Evolutionary conservation across 192 early-diverging fungal genomes (phyloP), one percentile per base, ranked within the genome.

Genomic region (Phlyctochytrium planicorne): DNA sequence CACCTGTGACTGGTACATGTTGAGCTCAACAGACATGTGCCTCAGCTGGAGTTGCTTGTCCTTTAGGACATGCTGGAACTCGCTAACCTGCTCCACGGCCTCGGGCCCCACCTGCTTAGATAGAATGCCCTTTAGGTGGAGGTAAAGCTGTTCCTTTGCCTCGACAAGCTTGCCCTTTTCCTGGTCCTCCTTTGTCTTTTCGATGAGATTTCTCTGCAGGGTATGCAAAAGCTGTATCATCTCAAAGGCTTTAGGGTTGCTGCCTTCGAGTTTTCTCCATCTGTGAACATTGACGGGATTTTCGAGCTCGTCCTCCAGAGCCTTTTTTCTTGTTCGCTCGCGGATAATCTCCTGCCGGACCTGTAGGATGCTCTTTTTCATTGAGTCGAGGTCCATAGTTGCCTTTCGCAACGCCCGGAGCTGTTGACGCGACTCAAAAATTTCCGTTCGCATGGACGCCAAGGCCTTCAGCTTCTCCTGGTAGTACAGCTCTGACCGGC

Each of bases 201-300:
- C 64, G 52, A 88, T 88, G 52, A 86, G 72, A 61, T 84, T 83
- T 69, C 75, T 78, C 65, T 87, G 86, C 32, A 88, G 70, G 34
- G 79, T 75, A 52, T 87, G 86, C 23, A 83, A 73, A 10, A 87
- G 65, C 68, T 83, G 82, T 36, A 88, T 71, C 75, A 85, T 77
- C 53, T 81, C 80, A 37, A 74, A 85, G 1, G 77, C 80, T 62
- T 87, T 76, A 29, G 86, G 86, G 50, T 84, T 80, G n/a, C 67
- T 70, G 6, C 83, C 83, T 55, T 87, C 84, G n/a, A 88, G 68
- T 60, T 85, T 83, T 33, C 86, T 60, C 86, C 86, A 88, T 17
- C 86, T 71, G 62, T 88, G 86, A 6, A 88, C 83, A 68, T 88
- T 88, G 59, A 88, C 77, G 30, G 83, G 85, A 37, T 88, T 80